phyloP scores from a whole-genome alignment of 1,284 basidiomycete genomes.

The Blastosporella zonata region DNA sequence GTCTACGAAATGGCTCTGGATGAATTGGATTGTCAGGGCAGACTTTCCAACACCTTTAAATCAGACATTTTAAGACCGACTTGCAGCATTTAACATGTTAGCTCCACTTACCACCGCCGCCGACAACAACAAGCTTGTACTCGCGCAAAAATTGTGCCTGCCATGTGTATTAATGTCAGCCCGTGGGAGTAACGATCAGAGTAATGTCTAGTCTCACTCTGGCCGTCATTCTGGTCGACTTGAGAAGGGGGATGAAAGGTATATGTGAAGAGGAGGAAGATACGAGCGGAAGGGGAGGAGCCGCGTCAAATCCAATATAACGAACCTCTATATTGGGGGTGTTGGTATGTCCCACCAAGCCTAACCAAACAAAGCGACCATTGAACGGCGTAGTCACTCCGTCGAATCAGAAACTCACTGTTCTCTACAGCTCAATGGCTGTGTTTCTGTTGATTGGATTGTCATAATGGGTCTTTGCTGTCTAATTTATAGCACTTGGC shows the following conservation, averaged over 20 bases:
- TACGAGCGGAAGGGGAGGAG: conserved; percentile 13
- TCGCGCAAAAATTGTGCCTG: conserved; percentile 92
- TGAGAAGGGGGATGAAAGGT: conserved; percentile 6
- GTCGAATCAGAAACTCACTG: not conserved
- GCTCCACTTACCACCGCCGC: conserved; percentile 82
- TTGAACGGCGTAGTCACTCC: no score
- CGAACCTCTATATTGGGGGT: conserved; percentile 11
- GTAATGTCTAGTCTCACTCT: conserved; percentile 26
- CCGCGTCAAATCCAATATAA: conserved; percentile 8
- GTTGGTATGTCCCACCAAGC: conserved; percentile 12
- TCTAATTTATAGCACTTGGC: not conserved
- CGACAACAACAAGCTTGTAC: conserved; percentile 97
- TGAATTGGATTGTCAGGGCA: conserved; percentile 97
- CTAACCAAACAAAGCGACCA: conserved; percentile 16
- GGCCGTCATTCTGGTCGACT: conserved; percentile 29
- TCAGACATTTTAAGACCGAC: conserved; percentile 2
- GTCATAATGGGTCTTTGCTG: not conserved
- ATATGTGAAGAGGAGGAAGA: conserved; percentile 9
- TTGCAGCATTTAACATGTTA: not conserved
- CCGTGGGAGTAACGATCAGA: conserved; percentile 4
- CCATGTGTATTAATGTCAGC: conserved; percentile 17
- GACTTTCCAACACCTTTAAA: conserved; percentile 90
- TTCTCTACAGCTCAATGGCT: not conserved
- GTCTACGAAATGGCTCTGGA: conserved; percentile 95
- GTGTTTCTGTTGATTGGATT: not conserved